phyloP scores from a whole-genome alignment of 2,329 filamentous ascomycete species.

The Aspergillus spinulosporus region DNA sequence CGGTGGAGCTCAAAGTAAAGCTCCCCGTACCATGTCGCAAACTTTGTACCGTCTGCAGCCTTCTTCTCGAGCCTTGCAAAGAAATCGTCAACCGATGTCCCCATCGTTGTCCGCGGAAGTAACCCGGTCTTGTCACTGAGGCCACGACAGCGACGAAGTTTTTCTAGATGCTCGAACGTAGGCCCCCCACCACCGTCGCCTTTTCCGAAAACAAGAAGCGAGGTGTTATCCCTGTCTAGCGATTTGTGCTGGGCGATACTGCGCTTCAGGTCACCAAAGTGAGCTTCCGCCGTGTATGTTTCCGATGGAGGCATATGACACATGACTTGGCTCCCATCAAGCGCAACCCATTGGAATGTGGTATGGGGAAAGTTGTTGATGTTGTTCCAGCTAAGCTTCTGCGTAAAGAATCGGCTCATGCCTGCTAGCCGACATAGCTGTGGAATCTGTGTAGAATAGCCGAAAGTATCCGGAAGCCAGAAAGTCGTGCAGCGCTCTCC shows the following conservation, averaged over 20 bases:
- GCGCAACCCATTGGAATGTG: slow-evolving; percentile 96
- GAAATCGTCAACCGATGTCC: slow-evolving; percentile 89
- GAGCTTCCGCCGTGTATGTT: slow-evolving; percentile 90
- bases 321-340: slow-evolving; percentile 93
- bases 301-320: slow-evolving; percentile 97
- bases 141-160: slow-evolving; percentile 86
- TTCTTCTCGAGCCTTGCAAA: slow-evolving; percentile 83
- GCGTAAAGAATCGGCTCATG: slow-evolving; percentile 95
- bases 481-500: slow-evolving; percentile 87
- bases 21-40: slow-evolving; percentile 97
- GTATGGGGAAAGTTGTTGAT: slow-evolving; percentile 99
- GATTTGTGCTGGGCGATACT: slow-evolving; percentile 93
- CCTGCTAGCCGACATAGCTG: slow-evolving; percentile 92
- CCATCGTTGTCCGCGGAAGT: slow-evolving; percentile 84
- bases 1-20: slow-evolving; percentile 97
- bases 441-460: slow-evolving; percentile 91
- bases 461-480: slow-evolving; percentile 98
- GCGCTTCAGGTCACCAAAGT: slow-evolving; percentile 90
- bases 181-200: slow-evolving; percentile 95
- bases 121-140: slow-evolving; percentile 83
- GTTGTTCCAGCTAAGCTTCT: slow-evolving; percentile 99
- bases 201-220: slow-evolving; percentile 90
- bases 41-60: slow-evolving; percentile 63
- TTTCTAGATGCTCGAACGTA: slow-evolving; percentile 91
- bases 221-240: slow-evolving; percentile 87